Conservation (phyloP, 2,329 filamentous ascomycete genomes). For the Epichloe bromicola region DNA sequence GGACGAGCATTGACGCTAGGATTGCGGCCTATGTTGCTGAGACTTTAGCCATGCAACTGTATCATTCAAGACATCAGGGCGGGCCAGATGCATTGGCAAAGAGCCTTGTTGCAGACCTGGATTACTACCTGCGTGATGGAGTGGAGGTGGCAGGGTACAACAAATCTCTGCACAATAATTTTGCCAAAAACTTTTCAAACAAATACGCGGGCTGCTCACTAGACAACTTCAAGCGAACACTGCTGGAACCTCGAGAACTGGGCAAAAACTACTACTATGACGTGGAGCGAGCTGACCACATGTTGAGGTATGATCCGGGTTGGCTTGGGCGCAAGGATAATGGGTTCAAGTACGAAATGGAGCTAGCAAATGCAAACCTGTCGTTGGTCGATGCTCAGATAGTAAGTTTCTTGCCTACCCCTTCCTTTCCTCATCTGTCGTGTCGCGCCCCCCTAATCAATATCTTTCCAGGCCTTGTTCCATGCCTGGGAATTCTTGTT, state of each 20-base stretch:
- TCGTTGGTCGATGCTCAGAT: conserved; percentile 88
- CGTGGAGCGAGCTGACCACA: conserved; percentile 56
- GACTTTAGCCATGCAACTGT: conserved; percentile 81
- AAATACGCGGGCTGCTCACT: conserved; percentile 64
- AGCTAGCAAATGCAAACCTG: conserved; percentile 77
- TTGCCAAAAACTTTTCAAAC: conserved; percentile 70
- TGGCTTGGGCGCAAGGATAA: conserved; percentile 59
- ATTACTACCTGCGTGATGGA: conserved; percentile 69
- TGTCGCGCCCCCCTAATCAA: neutral
- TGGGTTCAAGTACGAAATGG: conserved; percentile 73
- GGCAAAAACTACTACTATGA: conserved; percentile 79
- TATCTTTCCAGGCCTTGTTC: conserved; percentile 52
- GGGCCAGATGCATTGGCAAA: conserved; percentile 53
- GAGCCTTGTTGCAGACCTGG: conserved; percentile 58
- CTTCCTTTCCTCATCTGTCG: neutral
- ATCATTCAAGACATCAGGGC: conserved; percentile 67
- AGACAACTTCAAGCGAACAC: conserved; percentile 68
- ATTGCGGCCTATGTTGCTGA: conserved; percentile 77
- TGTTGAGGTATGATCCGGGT: conserved; percentile 63
- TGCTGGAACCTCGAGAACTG: conserved; percentile 49
- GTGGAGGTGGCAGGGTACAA: conserved; percentile 77
- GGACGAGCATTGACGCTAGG: conserved; percentile 49
- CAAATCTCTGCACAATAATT: conserved; percentile 69
- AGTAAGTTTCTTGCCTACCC: conserved; percentile 33
- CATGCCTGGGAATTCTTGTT: conserved; percentile 83